These are phyloP conservation scores for Cadophora luteo-olivacea DNA, from an alignment of 2,329 filamentous ascomycete genomes.

Conservation along the genomic window DNA sequence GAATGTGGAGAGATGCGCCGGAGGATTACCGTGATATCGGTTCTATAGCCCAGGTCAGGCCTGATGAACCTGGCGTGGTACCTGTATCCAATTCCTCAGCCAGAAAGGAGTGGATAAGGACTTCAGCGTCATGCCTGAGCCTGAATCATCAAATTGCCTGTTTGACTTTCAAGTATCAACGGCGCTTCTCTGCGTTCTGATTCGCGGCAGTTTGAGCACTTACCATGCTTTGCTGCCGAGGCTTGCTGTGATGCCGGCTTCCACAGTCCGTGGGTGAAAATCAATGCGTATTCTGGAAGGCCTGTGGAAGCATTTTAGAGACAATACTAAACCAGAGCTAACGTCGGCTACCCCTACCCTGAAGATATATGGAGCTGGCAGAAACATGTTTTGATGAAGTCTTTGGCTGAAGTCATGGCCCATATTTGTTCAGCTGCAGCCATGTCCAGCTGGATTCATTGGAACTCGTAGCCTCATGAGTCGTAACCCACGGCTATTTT, in stretches of 20 bases:
- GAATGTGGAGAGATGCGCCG: conserved; percentile 17
- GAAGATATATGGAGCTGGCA: not conserved
- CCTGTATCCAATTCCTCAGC: conserved; percentile 5
- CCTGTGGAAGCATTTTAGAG: conserved; percentile 4
- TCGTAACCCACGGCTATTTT: not conserved
- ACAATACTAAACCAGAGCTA: not conserved
- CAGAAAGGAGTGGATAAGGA: not conserved
- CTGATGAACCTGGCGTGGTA: not conserved
- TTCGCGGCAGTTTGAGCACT: not conserved
- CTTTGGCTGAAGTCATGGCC: not conserved
- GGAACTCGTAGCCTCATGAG: not conserved
- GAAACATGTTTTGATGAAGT: conserved; percentile 1
- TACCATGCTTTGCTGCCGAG: not conserved
- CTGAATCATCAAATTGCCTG: not conserved
- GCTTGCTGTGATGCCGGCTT: conserved; percentile 3
- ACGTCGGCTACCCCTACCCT: conserved; percentile 6
- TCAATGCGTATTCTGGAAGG: conserved; percentile 13
- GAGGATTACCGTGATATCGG: conserved; percentile 30
- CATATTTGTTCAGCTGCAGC: conserved; percentile 9
- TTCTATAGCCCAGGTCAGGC: conserved; percentile 6
- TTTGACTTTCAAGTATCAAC: not conserved
- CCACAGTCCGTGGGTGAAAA: not conserved
- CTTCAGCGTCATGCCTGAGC: conserved; percentile 2
- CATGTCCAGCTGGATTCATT: not conserved
- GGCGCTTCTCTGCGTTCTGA: not conserved